Conservation (phyloP, 2,329 filamentous ascomycete genomes). For the Scopulariopsis brevicaulis region DNA sequence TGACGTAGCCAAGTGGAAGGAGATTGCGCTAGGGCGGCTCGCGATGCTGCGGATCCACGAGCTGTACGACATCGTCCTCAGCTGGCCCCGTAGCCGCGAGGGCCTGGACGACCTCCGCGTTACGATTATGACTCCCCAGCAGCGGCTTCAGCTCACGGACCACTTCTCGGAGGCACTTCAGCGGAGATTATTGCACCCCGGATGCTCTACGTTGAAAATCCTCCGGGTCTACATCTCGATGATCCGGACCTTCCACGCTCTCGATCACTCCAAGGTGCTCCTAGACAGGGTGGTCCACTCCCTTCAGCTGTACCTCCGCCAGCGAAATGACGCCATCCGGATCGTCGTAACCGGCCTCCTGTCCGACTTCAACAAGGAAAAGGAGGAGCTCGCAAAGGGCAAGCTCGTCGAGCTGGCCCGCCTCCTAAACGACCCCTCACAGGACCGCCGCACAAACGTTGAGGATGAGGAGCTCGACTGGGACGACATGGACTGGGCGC, state of each 20-base stretch:
- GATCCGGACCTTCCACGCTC: constrained; percentile 63
- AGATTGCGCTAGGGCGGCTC: constrained; percentile 56
- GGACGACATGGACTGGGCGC: constrained; percentile 88
- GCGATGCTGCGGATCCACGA: constrained; percentile 59
- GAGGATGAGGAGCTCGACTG: constrained; percentile 70
- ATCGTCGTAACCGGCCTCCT: constrained; percentile 68
- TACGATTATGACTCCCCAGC: constrained; percentile 55
- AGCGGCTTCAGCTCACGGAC: constrained; percentile 58
- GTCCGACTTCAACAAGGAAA: constrained; percentile 42
- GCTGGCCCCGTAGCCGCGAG: constrained; percentile 60
- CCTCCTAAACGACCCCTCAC: constrained; percentile 50
- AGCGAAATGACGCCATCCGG: constrained; percentile 65
- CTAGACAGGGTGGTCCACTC: constrained; percentile 63
- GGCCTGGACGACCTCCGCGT: constrained; percentile 65
- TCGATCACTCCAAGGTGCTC: constrained; percentile 69
- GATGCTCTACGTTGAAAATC: constrained; percentile 65
- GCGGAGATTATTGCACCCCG: constrained; percentile 60
- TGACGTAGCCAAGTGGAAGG: constrained; percentile 58
- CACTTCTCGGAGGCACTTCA: constrained; percentile 57
- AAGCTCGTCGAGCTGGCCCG: constrained; percentile 57
- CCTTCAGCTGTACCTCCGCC: constrained; percentile 64
- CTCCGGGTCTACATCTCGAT: constrained; percentile 68
- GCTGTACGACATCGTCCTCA: constrained; percentile 68
- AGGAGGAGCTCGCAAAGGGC: constrained; percentile 22
- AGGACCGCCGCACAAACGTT: constrained; percentile 36